phyloP scores from a whole-genome alignment of 148 eudicot genomes.

The Tetragonia tetragonoides region DNA sequence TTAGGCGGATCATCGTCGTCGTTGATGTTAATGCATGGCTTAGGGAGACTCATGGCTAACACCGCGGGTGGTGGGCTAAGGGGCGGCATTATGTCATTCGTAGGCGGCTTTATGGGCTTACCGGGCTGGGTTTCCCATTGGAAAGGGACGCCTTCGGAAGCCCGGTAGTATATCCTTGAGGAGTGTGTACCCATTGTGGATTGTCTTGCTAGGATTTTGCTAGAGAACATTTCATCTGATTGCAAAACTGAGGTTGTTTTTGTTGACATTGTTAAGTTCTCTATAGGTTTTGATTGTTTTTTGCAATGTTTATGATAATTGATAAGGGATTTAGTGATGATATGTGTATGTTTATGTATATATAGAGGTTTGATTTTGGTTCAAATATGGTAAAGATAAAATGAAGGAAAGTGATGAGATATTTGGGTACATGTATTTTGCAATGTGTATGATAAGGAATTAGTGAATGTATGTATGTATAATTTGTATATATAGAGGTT shows the following conservation, averaged over 20 bases:
- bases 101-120: slow-evolving; percentile 43
- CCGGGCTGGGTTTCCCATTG: slow-evolving; percentile 76
- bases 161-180: slow-evolving; percentile 41
- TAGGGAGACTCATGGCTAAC: slow-evolving; percentile 42
- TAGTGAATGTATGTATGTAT: slow-evolving; percentile 4
- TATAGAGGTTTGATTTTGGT: no score
- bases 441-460: no score
- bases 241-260: slow-evolving; percentile 9
- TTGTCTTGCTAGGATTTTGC: slow-evolving; percentile 35
- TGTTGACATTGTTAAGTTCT: neutral
- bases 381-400: no score
- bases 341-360: no score
- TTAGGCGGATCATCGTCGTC: slow-evolving; percentile 2
- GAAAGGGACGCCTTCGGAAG: slow-evolving; percentile 59
- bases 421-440: neutral
- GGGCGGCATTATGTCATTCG: slow-evolving; percentile 39
- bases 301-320: no score
- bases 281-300: slow-evolving; percentile 13
- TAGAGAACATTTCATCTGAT: slow-evolving; percentile 23
- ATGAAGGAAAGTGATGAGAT: no score
- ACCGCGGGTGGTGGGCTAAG: slow-evolving; percentile 56
- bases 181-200: slow-evolving; percentile 35
- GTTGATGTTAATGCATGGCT: slow-evolving; percentile 20
- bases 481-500: neutral
- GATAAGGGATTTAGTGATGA: no score